Conservation (phyloP, 2,329 filamentous ascomycete genomes). For the Cordyceps pruinosa region DNA sequence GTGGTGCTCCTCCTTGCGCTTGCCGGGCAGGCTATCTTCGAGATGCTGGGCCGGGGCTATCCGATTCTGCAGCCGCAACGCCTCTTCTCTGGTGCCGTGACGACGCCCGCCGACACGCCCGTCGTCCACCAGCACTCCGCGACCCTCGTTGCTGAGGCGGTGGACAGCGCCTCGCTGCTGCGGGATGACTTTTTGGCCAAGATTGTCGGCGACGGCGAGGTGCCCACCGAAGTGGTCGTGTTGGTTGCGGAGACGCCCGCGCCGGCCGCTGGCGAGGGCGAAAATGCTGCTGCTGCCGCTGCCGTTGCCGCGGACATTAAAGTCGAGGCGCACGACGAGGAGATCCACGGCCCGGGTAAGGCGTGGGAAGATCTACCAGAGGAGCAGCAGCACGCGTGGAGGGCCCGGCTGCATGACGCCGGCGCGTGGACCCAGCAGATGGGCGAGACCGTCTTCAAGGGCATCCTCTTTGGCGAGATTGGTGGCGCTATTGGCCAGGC, state of each 20-base stretch:
- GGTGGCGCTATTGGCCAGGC: conserved; percentile 53
- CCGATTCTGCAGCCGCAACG: conserved; percentile 50
- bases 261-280: conserved; percentile 13
- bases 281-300: conserved; percentile 16
- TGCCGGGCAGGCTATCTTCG: conserved; percentile 56
- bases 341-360: conserved; percentile 46
- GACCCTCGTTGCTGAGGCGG: conserved; percentile 12
- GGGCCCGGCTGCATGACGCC: conserved; percentile 56
- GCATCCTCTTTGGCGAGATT: conserved; percentile 69
- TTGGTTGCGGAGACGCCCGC: conserved; percentile 24
- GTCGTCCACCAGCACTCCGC: conserved; percentile 13
- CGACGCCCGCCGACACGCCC: conserved; percentile 18
- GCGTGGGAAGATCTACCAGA: conserved; percentile 65
- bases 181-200: conserved; percentile 30
- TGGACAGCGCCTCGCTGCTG: conserved; percentile 22
- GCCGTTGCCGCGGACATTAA: conserved; percentile 25
- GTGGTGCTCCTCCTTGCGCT: conserved; percentile 55
- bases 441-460: conserved; percentile 69
- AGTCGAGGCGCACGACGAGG: conserved; percentile 40
- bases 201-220: conserved; percentile 29
- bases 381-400: conserved; percentile 62
- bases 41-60: conserved; percentile 47
- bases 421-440: conserved; percentile 76
- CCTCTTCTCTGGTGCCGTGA: conserved; percentile 40
- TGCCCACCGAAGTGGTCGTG: conserved; percentile 33